These are phyloP conservation scores for Neurospora sublineolata DNA, from an alignment of 495 filamentous ascomycete species.

Conservation along the genomic window DNA sequence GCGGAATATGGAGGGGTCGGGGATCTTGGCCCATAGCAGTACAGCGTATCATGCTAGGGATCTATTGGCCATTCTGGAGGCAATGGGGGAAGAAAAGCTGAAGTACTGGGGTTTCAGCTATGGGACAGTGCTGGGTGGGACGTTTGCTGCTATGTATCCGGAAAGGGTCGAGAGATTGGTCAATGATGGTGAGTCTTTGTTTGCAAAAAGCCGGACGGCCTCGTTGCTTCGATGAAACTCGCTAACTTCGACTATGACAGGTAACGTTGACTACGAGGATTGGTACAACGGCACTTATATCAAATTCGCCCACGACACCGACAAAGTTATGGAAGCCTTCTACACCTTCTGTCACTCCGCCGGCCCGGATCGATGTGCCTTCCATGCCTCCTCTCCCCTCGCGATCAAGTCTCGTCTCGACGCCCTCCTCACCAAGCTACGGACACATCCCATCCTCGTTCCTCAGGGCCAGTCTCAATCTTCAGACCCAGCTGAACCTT, in stretches of 20 bases:
- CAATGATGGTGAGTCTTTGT: conserved; percentile 30
- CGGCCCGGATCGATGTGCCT: conserved; percentile 36
- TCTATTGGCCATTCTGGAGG: conserved; percentile 29
- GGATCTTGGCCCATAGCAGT: conserved; percentile 24
- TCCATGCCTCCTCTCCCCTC: conserved; percentile 31
- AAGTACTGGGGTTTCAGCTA: conserved; percentile 48
- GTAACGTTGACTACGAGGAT: conserved; percentile 37
- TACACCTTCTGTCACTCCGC: conserved; percentile 40
- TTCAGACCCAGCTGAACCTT: conserved; percentile 7
- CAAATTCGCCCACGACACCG: conserved; percentile 40
- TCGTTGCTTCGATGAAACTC: conserved; percentile 2
- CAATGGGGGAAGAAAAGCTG: conserved; percentile 28
- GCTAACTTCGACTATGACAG: conserved; percentile 6
- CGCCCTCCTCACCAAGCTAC: conserved; percentile 30
- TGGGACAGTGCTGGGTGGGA: conserved; percentile 41
- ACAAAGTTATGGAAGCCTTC: conserved; percentile 42
- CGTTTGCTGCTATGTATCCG: conserved; percentile 41
- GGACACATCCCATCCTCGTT: conserved; percentile 40
- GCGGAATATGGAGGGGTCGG: conserved; percentile 11
- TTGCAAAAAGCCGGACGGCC: not conserved
- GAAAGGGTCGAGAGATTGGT: conserved; percentile 36
- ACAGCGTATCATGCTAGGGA: conserved; percentile 32
- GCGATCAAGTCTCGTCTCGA: conserved; percentile 30
- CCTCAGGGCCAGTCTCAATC: not conserved
- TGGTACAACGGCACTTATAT: conserved; percentile 36